These are phyloP conservation scores for Boletus rubescentipes DNA, from an alignment of 768 basidiomycete genomes.

Conservation along the genomic window DNA sequence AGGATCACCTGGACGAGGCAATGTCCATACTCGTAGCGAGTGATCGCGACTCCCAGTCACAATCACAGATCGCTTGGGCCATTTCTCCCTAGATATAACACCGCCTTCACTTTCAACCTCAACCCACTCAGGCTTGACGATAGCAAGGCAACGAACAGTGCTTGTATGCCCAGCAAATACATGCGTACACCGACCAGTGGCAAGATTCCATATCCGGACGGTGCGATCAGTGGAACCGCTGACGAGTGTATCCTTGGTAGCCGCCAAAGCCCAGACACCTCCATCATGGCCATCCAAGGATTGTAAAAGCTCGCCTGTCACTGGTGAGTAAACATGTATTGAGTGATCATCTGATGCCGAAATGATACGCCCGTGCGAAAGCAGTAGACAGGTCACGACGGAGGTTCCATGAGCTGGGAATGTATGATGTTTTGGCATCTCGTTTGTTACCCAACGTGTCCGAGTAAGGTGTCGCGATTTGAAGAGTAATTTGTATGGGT, in stretches of 20 bases:
- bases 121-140: constrained; percentile 90
- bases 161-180: constrained; percentile 95
- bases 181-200: constrained; percentile 80
- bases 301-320: constrained; percentile 70
- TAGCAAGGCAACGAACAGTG: constrained; percentile 93
- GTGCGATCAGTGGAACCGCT: constrained; percentile 94
- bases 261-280: constrained; percentile 95
- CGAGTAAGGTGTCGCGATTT: constrained; percentile 83
- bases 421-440: constrained; percentile 70
- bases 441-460: constrained; percentile 75
- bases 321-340: constrained; percentile 92
- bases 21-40: constrained; percentile 63
- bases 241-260: constrained; percentile 83
- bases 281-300: constrained; percentile 90
- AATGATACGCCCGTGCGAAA: constrained; percentile 93
- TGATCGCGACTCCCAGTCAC: constrained; percentile 74
- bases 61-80: constrained; percentile 69
- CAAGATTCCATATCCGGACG: constrained; percentile 87
- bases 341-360: constrained; percentile 97
- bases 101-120: constrained; percentile 68
- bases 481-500: constrained; percentile 92
- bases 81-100: constrained; percentile 62
- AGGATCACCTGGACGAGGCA: constrained; percentile 69
- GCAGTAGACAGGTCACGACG: constrained; percentile 94
- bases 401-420: constrained; percentile 88